phyloP scores from a whole-genome alignment of 164 flowering plant species.

The Cinnamomum chago region DNA sequence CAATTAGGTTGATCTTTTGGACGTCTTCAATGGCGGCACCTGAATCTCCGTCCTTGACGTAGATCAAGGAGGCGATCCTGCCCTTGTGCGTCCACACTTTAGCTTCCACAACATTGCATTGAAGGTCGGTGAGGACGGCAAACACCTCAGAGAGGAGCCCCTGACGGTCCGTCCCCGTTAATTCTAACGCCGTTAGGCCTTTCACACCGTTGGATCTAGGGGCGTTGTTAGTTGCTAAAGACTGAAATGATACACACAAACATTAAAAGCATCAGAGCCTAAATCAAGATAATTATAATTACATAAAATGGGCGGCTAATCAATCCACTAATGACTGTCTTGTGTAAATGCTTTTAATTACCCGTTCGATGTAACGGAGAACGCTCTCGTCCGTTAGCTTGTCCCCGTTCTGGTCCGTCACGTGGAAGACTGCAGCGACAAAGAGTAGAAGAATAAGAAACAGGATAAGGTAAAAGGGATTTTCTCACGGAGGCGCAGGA shows the following conservation, averaged over 20 bases:
- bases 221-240: conserved; percentile 36
- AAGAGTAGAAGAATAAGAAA: neutral
- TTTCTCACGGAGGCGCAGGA: neutral
- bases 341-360: conserved; percentile 12
- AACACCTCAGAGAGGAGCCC: conserved; percentile 78
- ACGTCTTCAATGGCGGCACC: conserved; percentile 69
- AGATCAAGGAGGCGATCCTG: conserved; percentile 60
- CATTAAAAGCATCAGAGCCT: neutral
- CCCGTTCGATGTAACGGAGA: conserved; percentile 65
- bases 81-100: conserved; percentile 89
- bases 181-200: conserved; percentile 63
- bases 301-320: neutral
- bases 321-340: too few species aligned
- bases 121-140: conserved; percentile 61
- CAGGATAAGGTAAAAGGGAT: neutral
- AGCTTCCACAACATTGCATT: conserved; percentile 70
- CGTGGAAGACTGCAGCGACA: conserved; percentile 57
- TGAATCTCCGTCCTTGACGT: conserved; percentile 62
- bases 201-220: conserved; percentile 21
- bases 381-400: conserved; percentile 65
- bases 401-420: conserved; percentile 62
- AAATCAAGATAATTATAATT: neutral
- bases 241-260: neutral
- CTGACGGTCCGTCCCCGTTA: conserved; percentile 73
- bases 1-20: conserved; percentile 43